These are phyloP conservation scores for Talaromyces sp. DNA, from an alignment of 2,329 filamentous ascomycete species.

Conservation along the genomic window DNA sequence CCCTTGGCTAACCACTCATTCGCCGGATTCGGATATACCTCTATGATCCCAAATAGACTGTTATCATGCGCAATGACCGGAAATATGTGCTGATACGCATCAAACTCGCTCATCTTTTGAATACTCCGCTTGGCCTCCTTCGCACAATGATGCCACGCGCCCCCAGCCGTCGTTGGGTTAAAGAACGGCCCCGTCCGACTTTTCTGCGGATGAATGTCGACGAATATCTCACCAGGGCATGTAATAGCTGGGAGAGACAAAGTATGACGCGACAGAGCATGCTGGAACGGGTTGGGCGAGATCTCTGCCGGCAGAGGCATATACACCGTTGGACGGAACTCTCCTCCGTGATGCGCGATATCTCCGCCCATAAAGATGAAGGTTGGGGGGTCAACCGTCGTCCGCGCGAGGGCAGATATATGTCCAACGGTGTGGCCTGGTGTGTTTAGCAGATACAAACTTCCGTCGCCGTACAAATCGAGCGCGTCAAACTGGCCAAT, in stretches of 20 bases:
- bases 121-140: slow-evolving; percentile 1
- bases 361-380: slow-evolving; percentile 54
- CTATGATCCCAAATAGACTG: slow-evolving; percentile 22
- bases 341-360: slow-evolving; percentile 44
- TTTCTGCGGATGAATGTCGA: background rate
- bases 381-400: slow-evolving; percentile 18
- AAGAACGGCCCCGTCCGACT: slow-evolving; percentile 17
- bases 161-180: background rate
- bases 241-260: background rate
- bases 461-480: slow-evolving; percentile 30
- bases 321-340: slow-evolving; percentile 44
- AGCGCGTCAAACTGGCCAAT: slow-evolving; percentile 26
- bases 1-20: slow-evolving; percentile 8
- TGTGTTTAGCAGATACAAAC: slow-evolving; percentile 28
- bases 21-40: slow-evolving; percentile 24
- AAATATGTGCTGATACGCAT: slow-evolving; percentile 27
- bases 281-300: background rate
- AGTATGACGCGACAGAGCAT: background rate
- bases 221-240: background rate
- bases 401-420: slow-evolving; percentile 27
- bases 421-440: slow-evolving; percentile 28
- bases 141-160: background rate
- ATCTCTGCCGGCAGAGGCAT: slow-evolving; percentile 33
- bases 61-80: slow-evolving; percentile 31
- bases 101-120: slow-evolving; percentile 20